Evolutionary conservation across 352 stramenopile genomes (phyloP).

Genomic region (Globisporangium orthogonon): DNA sequence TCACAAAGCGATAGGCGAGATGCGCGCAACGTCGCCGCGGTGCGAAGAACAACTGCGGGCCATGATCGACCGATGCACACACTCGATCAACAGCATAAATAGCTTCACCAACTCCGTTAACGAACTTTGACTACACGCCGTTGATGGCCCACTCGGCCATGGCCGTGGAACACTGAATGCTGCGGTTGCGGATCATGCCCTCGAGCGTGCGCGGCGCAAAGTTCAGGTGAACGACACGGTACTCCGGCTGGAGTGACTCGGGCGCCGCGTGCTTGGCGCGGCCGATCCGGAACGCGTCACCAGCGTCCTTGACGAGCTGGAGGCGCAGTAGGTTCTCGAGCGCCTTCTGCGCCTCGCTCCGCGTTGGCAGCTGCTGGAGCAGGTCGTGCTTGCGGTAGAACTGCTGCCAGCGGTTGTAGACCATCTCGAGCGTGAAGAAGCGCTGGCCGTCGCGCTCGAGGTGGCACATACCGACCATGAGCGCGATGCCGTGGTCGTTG

Average conservation of each 20-base stretch:
- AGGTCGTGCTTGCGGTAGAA: conserved; percentile 78
- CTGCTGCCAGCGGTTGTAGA: conserved; percentile 72
- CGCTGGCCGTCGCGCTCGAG: conserved; percentile 56
- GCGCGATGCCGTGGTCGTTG: conserved; percentile 56
- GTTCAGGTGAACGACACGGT: conserved; percentile 66
- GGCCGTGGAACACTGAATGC: conserved; percentile 63
- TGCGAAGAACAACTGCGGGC: no score
- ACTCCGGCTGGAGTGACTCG: conserved; percentile 61
- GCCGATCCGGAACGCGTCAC: conserved; percentile 66
- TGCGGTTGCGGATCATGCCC: conserved; percentile 69
- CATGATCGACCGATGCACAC: no score
- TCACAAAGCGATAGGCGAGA: background rate
- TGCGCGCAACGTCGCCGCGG: no score
- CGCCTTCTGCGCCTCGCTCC: conserved; percentile 66
- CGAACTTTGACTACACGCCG: conserved; percentile 9
- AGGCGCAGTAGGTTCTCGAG: conserved; percentile 64
- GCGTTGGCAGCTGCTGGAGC: conserved; percentile 49
- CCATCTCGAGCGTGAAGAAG: conserved; percentile 81
- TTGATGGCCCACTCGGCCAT: conserved; percentile 76
- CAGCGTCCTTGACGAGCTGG: conserved; percentile 68
- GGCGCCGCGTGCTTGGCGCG: conserved; percentile 32
- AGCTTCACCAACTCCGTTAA: no score
- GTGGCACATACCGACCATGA: conserved; percentile 76
- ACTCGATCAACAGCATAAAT: no score
- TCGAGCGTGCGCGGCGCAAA: conserved; percentile 64